A percentile compares a stretch with the other conserved stretches of the same genome.
Conservation (phyloP, 768 basidiomycete genomes). For the Boletus insuetus region DNA sequence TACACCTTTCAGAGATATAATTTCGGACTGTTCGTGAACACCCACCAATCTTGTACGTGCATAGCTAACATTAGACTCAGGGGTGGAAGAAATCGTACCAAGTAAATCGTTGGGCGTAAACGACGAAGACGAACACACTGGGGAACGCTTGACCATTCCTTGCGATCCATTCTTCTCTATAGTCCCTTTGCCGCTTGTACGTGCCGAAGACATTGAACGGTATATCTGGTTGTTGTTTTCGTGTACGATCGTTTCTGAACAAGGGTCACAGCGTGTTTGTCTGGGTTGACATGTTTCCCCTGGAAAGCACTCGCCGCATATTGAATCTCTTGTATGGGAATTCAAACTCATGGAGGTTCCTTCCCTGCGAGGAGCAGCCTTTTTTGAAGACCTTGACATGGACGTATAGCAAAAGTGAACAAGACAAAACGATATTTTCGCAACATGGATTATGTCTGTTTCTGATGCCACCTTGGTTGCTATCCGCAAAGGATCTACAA, state of each 20-base stretch:
- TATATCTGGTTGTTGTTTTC: slow-evolving; percentile 20
- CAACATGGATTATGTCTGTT: slow-evolving; percentile 29
- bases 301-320: slow-evolving; percentile 47
- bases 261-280: slow-evolving; percentile 36
- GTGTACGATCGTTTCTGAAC: neutral
- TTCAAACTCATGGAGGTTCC: slow-evolving; percentile 30
- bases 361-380: slow-evolving; percentile 19
- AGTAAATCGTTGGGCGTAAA: slow-evolving; percentile 32
- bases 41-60: neutral
- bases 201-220: slow-evolving; percentile 44
- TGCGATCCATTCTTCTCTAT: slow-evolving; percentile 40
- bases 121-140: slow-evolving; percentile 39
- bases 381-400: slow-evolving; percentile 29
- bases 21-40: slow-evolving; percentile 38
- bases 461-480: slow-evolving; percentile 41
- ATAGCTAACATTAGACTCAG: slow-evolving; percentile 25
- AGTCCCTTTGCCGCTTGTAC: slow-evolving; percentile 32
- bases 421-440: slow-evolving; percentile 9
- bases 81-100: slow-evolving; percentile 40
- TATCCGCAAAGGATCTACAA: slow-evolving; percentile 34
- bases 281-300: slow-evolving; percentile 52
- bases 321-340: slow-evolving; percentile 33
- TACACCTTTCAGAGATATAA: slow-evolving; percentile 29
- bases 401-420: slow-evolving; percentile 17
- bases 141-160: slow-evolving; percentile 44